These are phyloP conservation scores for Mycena pura DNA, from an alignment of 768 basidiomycete species.

Conservation along the genomic window DNA sequence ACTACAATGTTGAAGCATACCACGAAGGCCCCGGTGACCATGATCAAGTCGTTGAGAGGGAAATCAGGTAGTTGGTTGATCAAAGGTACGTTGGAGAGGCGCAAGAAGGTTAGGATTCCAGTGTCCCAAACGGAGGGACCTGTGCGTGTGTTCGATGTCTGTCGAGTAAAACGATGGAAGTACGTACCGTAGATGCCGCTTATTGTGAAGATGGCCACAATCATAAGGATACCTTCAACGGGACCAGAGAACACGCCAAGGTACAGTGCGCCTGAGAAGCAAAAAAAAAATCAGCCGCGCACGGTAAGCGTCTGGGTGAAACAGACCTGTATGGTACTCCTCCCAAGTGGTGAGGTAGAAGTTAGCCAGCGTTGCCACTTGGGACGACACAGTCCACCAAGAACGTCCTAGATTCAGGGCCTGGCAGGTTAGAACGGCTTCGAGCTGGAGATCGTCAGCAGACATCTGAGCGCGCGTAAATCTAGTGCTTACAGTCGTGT, in stretches of 20 bases:
- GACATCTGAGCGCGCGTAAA: neutral
- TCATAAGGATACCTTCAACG: conserved; percentile 93
- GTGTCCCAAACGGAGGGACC: conserved; percentile 86
- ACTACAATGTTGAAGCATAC: conserved; percentile 82
- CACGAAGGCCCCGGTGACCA: conserved; percentile 76
- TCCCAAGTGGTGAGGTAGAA: conserved; percentile 87
- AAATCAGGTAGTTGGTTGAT: conserved; percentile 67
- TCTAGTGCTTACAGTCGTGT: conserved; percentile 75
- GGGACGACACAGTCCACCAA: conserved; percentile 96
- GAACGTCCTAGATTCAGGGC: conserved; percentile 92
- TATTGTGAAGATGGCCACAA: conserved; percentile 76
- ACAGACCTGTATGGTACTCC: conserved; percentile 84
- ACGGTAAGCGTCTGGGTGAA: neutral
- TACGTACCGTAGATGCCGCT: conserved; percentile 76
- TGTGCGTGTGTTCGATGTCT: conserved; percentile 34
- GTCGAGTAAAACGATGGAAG: neutral
- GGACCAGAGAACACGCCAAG: conserved; percentile 95
- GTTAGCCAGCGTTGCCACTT: conserved; percentile 76
- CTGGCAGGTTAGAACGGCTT: conserved; percentile 79
- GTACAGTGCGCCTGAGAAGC: conserved; percentile 74
- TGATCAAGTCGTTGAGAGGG: conserved; percentile 85
- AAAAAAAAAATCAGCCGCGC: neutral
- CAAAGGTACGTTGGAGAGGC: conserved; percentile 56
- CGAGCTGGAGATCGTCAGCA: conserved; percentile 60
- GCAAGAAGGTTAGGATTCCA: conserved; percentile 63